Percentiles rank a stretch among this genome's conserved stretches.
These are phyloP conservation scores for Globisporangium lucens DNA, from an alignment of 352 stramenopile species.

Conservation along the genomic window DNA sequence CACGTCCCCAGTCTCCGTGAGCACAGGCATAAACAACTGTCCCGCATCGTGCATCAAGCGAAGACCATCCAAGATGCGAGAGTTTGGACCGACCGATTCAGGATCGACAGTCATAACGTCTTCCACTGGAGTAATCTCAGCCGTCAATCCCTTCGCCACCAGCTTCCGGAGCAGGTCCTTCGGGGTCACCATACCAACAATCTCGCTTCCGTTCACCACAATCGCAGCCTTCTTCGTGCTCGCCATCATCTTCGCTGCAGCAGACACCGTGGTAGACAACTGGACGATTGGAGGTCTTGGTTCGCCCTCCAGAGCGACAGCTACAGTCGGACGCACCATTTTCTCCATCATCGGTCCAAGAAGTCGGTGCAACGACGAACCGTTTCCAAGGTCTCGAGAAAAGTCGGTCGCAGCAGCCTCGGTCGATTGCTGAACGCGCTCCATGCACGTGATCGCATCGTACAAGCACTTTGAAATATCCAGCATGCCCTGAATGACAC, in stretches of 20 bases:
- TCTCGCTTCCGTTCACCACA: conserved; percentile 63
- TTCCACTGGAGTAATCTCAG: conserved; percentile 70
- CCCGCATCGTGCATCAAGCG: conserved; percentile 83
- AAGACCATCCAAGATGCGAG: conserved; percentile 82
- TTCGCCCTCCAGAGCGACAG: conserved; percentile 76
- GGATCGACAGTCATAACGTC: conserved; percentile 87
- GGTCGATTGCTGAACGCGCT: conserved; percentile 84
- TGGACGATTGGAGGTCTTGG: conserved; percentile 75
- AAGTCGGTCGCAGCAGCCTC: conserved; percentile 78
- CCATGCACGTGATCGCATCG: conserved; percentile 85
- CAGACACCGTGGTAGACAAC: conserved; percentile 63
- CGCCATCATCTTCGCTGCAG: conserved; percentile 83
- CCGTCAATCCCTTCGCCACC: conserved; percentile 76
- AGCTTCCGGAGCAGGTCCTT: conserved; percentile 86
- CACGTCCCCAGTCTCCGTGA: conserved; percentile 73
- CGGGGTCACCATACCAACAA: conserved; percentile 83
- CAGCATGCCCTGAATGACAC: conserved; percentile 79
- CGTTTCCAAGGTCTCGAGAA: conserved; percentile 66
- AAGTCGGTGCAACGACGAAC: conserved; percentile 66
- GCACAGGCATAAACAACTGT: conserved; percentile 84
- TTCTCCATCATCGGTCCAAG: conserved; percentile 88
- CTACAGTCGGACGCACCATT: conserved; percentile 85
- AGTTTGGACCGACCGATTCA: conserved; percentile 65
- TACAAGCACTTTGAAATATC: conserved; percentile 90
- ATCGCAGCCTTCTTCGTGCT: conserved; percentile 84